Evolutionary conservation across 1,139 yeast genomes (phyloP).

Genomic region (Debaryomycetaceae sp.): DNA sequence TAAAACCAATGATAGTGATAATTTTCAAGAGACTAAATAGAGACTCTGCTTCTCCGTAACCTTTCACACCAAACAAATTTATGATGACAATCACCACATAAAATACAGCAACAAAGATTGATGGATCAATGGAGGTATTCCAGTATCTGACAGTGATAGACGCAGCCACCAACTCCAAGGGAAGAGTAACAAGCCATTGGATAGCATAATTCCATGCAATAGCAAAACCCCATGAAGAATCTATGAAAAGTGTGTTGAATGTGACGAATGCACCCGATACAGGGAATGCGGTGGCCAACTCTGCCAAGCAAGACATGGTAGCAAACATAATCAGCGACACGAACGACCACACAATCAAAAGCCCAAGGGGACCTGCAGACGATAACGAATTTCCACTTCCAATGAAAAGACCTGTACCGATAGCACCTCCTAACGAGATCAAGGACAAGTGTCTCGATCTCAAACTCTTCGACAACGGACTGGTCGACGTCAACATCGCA

Average conservation of each 20-base stretch:
- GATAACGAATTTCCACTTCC: constrained; percentile 31
- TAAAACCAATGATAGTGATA: constrained; percentile 29
- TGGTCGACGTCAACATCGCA: constrained; percentile 28
- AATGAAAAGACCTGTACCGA: constrained; percentile 42
- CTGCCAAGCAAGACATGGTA: constrained; percentile 35
- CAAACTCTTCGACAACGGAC: constrained; percentile 31
- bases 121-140: constrained; percentile 24
- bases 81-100: constrained; percentile 26
- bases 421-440: constrained; percentile 42
- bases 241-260: constrained; percentile 34
- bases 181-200: constrained; percentile 38
- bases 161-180: constrained; percentile 40
- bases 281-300: constrained; percentile 39
- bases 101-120: constrained; percentile 30
- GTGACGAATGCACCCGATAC: constrained; percentile 40
- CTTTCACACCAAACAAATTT: constrained; percentile 34
- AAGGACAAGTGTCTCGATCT: constrained; percentile 39
- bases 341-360: constrained; percentile 29
- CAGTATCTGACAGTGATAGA: constrained; percentile 33
- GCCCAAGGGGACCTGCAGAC: constrained; percentile 37
- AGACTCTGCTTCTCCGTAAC: constrained; percentile 36
- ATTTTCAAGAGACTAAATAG: constrained; percentile 28
- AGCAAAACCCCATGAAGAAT: constrained; percentile 37
- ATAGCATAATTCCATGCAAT: constrained; percentile 43
- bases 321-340: constrained; percentile 31